These are phyloP conservation scores for Cruciata laevipes DNA, from an alignment of 257 asterid genomes.

Conservation along the genomic window DNA sequence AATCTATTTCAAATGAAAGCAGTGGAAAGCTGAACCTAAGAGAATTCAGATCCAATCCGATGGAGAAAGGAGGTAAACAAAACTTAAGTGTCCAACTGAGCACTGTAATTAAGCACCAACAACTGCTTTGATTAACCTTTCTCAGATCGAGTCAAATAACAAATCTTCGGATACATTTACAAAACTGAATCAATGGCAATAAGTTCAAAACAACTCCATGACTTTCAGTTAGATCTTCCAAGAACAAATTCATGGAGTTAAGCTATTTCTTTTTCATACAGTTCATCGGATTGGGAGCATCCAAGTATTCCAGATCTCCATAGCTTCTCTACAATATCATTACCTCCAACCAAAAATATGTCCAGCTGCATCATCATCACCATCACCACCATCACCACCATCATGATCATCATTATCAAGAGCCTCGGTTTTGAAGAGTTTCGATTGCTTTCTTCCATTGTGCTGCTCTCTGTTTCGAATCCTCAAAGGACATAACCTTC, in stretches of 20 bases:
- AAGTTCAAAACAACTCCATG: neutral
- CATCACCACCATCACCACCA: conserved; percentile 1
- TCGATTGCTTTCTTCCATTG: conserved; percentile 98
- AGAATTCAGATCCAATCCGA: too few species aligned
- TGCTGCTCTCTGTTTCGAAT: conserved; percentile 72
- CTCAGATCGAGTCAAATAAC: neutral
- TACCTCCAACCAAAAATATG: conserved; percentile 39
- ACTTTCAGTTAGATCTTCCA: conserved; percentile 3
- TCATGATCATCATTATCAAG: conserved; percentile 28
- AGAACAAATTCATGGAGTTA: neutral
- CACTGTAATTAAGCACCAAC: neutral
- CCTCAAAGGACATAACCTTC: conserved; percentile 84
- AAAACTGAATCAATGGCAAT: conserved; percentile 7
- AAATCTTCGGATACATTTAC: neutral
- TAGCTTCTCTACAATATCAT: conserved; percentile 30
- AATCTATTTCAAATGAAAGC: neutral
- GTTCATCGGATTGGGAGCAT: conserved; percentile 16
- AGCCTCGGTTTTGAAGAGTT: conserved; percentile 63
- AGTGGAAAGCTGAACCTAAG: too few species aligned
- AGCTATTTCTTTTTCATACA: conserved; percentile 14
- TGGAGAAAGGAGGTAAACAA: neutral
- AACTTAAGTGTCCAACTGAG: neutral
- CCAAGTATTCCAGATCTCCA: conserved; percentile 23
- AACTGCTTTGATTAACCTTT: neutral
- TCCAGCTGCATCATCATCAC: conserved; percentile 10